These are phyloP conservation scores for Cercospora sp. DNA, from an alignment of 2,329 filamentous ascomycete genomes.

Conservation along the genomic window DNA sequence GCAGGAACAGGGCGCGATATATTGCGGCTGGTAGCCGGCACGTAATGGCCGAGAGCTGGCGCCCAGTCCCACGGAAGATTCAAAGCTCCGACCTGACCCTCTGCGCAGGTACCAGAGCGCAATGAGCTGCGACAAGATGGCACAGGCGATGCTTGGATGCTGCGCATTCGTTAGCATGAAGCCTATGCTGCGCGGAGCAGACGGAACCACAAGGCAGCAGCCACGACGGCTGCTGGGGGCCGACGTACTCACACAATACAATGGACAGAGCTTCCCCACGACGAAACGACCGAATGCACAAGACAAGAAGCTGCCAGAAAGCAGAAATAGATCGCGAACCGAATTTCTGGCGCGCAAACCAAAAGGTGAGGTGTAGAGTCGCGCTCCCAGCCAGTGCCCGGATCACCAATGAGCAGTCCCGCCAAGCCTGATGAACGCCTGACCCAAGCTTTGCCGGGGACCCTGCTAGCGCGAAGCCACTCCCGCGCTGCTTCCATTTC, in stretches of 20 bases:
- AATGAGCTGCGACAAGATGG: not conserved
- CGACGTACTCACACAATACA: not conserved
- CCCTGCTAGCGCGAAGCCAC: constrained; percentile 4
- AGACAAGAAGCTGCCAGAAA: not conserved
- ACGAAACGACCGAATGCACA: not conserved
- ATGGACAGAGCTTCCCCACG: not conserved
- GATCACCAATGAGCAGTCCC: not conserved
- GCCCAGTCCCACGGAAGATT: not conserved
- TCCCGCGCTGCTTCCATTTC: not conserved
- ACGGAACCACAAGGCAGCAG: not conserved
- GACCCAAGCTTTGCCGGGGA: not conserved
- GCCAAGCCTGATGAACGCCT: constrained; percentile 3
- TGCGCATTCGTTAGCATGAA: not conserved
- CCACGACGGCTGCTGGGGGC: not conserved
- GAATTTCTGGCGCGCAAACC: not conserved
- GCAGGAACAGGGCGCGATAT: not conserved
- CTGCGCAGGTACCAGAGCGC: not conserved
- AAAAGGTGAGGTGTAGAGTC: not conserved
- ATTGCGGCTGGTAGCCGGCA: not conserved
- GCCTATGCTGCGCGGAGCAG: not conserved
- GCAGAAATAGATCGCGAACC: not conserved
- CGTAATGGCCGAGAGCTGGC: not conserved
- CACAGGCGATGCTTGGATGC: not conserved
- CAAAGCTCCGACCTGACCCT: not conserved
- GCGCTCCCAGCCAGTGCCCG: not conserved